These are phyloP conservation scores for Sarcomyxa edulis DNA, from an alignment of 768 basidiomycete genomes.

Conservation along the genomic window DNA sequence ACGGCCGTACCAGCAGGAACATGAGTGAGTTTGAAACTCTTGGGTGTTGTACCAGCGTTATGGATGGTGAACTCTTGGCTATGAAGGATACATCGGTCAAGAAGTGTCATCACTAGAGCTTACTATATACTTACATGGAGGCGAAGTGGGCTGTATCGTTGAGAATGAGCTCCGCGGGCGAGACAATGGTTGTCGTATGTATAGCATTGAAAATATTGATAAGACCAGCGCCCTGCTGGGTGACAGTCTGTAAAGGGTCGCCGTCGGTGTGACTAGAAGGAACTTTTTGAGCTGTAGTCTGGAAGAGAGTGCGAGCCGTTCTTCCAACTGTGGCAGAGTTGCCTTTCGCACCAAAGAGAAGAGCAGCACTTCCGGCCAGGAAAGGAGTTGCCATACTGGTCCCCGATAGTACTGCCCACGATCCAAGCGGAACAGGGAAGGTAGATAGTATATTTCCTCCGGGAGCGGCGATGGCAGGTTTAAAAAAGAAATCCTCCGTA, in stretches of 20 bases:
- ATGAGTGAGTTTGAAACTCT: constrained; percentile 45
- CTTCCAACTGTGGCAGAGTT: constrained; percentile 22
- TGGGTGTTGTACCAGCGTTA: constrained; percentile 38
- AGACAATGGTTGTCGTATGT: constrained; percentile 43
- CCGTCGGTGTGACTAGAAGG: constrained; percentile 41
- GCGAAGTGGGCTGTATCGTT: constrained; percentile 61
- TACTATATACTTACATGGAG: constrained; percentile 25
- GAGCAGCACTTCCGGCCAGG: constrained; percentile 39
- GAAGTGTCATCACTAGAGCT: constrained; percentile 4
- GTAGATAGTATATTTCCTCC: constrained; percentile 49
- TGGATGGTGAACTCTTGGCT: constrained; percentile 47
- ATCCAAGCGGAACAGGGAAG: constrained; percentile 32
- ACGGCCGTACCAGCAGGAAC: constrained; percentile 53
- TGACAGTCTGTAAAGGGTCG: constrained; percentile 44
- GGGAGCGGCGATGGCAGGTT: constrained; percentile 47
- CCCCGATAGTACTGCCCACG: constrained; percentile 34
- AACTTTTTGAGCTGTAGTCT: constrained; percentile 41
- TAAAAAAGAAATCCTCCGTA: constrained; percentile 54
- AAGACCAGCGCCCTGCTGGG: constrained; percentile 51
- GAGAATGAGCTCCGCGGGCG: constrained; percentile 51
- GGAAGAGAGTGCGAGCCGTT: constrained; percentile 28
- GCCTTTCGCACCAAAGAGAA: constrained; percentile 36
- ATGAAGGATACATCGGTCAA: constrained; percentile 1
- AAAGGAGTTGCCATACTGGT: constrained; percentile 43
- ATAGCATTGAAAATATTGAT: constrained; percentile 57